Evolutionary conservation across 352 stramenopile species (phyloP), one percentile per base, ranked within the genome.

Genomic region (Achlya hypogyna): DNA sequence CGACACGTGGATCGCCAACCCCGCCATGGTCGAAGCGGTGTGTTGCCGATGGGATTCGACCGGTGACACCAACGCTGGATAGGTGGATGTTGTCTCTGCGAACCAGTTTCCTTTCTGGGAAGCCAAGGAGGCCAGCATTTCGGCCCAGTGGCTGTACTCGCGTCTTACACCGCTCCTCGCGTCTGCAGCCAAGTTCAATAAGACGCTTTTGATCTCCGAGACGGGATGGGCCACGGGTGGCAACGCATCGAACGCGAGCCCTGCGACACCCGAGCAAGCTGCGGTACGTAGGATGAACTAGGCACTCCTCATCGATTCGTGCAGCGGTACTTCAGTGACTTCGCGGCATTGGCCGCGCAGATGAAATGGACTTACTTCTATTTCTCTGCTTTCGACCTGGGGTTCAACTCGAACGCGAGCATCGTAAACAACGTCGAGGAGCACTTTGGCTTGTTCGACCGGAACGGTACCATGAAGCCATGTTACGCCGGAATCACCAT

Each of bases 21-120:
- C 79, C 42, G 58, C 75, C 25, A 68, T 90, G 53, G 73, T 88
- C 58, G 45, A 86, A 45, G 76, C 73, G 22, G 79, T 59, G 10
- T 23, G n/a, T 58, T 31, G 51, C 4, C 1, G 23, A n/a, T n/a
- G 10, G 28, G 16, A n/a, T 49, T 62, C 5, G 53, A 29, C 6
- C 6, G 58, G 16, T 56, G 16, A 49, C 31, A 32, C 12, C 12
- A 23, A 20, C 25, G 10, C n/a, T 54, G 58, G 18, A 18, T 69
- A 69, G 62, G 51, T 87, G 35, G 79, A 88, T 65, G 77, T 82
- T 32, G 74, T 87, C 51, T 77, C 74, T 47, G 78, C 74, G 42
- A 90, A 88, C 54, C 70, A 77, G 51, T 90, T 88, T 51, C 75
- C 81, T 16, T 90, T 86, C 70, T 90, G 81, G 81, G 74, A 86